Percentiles rank a stretch among this genome's conserved stretches.
Conservation (phyloP, 805 yeast genomes). For the Soucietia sequanensis region DNA sequence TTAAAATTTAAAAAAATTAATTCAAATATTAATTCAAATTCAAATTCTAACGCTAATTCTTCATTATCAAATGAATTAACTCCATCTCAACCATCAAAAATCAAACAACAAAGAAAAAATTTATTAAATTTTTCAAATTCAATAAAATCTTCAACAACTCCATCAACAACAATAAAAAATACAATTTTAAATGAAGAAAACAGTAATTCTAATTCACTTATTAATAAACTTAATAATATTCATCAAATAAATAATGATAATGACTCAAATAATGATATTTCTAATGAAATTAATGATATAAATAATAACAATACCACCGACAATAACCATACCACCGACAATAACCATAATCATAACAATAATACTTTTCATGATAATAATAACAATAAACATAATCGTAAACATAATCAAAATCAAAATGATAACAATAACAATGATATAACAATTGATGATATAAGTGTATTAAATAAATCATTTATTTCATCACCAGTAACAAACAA, state of each 20-base stretch:
- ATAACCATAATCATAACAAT: too few species aligned
- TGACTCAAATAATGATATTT: constrained; percentile 7
- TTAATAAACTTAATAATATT: constrained; percentile 16
- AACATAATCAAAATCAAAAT: constrained; percentile 6
- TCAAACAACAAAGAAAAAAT: constrained; percentile 14
- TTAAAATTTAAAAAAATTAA: constrained; percentile 25
- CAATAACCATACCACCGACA: too few species aligned
- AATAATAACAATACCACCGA: constrained; percentile 10
- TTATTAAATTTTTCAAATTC: constrained; percentile 33
- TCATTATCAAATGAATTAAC: constrained; percentile 2
- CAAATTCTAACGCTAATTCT: constrained; percentile 5
- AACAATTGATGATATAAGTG: constrained; percentile 8
- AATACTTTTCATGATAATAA: constrained; percentile 18
- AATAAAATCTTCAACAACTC: constrained; percentile 20
- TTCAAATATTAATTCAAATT: constrained; percentile 22
- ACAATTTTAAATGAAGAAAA: too few species aligned
- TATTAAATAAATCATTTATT: constrained; percentile 7
- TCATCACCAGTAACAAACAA: constrained; percentile 3
- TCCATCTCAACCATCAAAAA: constrained; percentile 10
- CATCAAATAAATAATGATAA: constrained; percentile 9
- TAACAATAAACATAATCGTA: constrained; percentile 14
- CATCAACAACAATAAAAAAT: too few species aligned
- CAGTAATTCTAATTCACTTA: too few species aligned
- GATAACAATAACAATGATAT: constrained; percentile 10
- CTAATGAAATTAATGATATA: constrained; percentile 10